phyloP scores from a whole-genome alignment of 139 green algal genomes.

The Chlamydomonas schloesseri region DNA sequence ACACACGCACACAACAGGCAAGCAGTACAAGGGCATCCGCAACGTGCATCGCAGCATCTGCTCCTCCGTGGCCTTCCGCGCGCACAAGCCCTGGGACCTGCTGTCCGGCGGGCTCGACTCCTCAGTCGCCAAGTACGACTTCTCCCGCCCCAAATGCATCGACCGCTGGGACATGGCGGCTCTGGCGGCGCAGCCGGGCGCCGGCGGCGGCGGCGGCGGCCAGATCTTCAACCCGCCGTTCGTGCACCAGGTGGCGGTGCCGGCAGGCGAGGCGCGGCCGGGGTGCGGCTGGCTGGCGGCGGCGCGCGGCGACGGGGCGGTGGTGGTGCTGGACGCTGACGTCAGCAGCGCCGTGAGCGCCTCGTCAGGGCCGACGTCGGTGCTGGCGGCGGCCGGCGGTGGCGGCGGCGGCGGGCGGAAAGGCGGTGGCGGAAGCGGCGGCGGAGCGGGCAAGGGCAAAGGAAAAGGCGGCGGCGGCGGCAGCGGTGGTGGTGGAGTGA shows the following conservation, averaged over 20 bases:
- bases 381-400: not conserved
- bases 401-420: conserved; percentile 10
- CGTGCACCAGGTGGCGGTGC: conserved; percentile 64
- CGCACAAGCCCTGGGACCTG: conserved; percentile 72
- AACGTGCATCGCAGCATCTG: conserved; percentile 73
- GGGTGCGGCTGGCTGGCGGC: conserved; percentile 42
- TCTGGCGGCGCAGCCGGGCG: not conserved
- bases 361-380: conserved; percentile 15
- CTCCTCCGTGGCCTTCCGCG: conserved; percentile 63
- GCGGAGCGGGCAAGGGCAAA: not conserved
- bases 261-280: conserved; percentile 34
- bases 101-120: conserved; percentile 74
- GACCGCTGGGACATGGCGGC: conserved; percentile 45
- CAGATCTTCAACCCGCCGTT: conserved; percentile 81
- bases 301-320: conserved; percentile 63
- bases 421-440: not conserved
- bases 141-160: conserved; percentile 50
- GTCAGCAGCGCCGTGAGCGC: conserved; percentile 37
- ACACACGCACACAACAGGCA: not conserved
- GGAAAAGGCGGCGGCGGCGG: not conserved
- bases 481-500: not conserved
- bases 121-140: conserved; percentile 64
- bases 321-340: conserved; percentile 54
- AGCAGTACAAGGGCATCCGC: conserved; percentile 65
- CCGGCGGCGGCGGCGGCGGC: conserved; percentile 16